phyloP scores from a whole-genome alignment of 2,329 filamentous ascomycete species.

The Gnomoniopsis sp. region DNA sequence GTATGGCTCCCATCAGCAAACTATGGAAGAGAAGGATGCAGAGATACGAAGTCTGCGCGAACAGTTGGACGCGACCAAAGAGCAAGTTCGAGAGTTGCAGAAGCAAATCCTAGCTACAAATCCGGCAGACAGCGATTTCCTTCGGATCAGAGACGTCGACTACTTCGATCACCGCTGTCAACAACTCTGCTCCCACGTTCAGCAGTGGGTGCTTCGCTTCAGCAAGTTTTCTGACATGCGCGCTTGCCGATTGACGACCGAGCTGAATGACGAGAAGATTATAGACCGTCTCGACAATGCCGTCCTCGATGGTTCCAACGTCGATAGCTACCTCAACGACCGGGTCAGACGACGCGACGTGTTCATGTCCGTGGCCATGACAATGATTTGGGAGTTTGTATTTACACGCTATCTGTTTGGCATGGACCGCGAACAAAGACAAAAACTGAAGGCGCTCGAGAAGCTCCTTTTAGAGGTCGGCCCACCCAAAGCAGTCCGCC shows the following conservation, averaged over 20 bases:
- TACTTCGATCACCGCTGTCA: conserved; percentile 95
- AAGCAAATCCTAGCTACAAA: conserved; percentile 56
- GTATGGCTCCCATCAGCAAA: conserved; percentile 59
- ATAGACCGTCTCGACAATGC: conserved; percentile 93
- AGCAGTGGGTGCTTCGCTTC: conserved; percentile 97
- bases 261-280: conserved; percentile 88
- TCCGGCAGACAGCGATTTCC: conserved; percentile 64
- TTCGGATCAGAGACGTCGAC: conserved; percentile 81
- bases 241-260: conserved; percentile 75
- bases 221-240: conserved; percentile 96
- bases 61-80: conserved; percentile 72
- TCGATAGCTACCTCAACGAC: conserved; percentile 82
- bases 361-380: conserved; percentile 99
- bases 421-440: conserved; percentile 95
- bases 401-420: conserved; percentile 98
- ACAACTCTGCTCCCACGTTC: conserved; percentile 90
- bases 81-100: conserved; percentile 56
- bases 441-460: conserved; percentile 95
- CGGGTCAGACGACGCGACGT: conserved; percentile 86
- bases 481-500: conserved; percentile 82
- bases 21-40: conserved; percentile 75
- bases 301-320: conserved; percentile 89
- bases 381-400: conserved; percentile 98
- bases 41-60: conserved; percentile 76
- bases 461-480: conserved; percentile 88